phyloP scores from a whole-genome alignment of 208 protist species.

The Acanthamoeba quina region DNA sequence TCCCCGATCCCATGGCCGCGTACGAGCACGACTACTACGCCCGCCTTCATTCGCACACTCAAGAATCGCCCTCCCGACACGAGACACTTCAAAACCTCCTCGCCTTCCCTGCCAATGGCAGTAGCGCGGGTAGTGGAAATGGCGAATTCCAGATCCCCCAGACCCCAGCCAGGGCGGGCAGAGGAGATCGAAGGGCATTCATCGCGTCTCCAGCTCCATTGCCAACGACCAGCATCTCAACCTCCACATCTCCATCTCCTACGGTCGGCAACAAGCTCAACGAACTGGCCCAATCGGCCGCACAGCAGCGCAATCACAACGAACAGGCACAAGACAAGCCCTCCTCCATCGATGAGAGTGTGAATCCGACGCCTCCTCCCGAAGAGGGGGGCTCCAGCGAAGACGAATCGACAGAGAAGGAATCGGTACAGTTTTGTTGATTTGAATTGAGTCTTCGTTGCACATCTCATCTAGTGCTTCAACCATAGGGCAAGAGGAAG shows the following conservation, averaged over 20 bases:
- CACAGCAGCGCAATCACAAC: neutral
- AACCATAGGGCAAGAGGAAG: neutral
- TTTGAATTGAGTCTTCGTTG: neutral
- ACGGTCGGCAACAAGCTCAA: constrained; percentile 4
- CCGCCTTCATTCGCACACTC: neutral
- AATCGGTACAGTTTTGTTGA: neutral
- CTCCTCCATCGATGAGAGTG: neutral
- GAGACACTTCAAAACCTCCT: neutral
- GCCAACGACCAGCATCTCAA: neutral
- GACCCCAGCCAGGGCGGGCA: neutral
- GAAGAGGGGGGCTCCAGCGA: no score
- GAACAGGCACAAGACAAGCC: neutral
- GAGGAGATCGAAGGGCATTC: neutral
- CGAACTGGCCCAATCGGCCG: constrained; percentile 21
- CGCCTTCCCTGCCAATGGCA: neutral
- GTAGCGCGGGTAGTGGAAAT: neutral
- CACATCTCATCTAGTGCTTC: no score
- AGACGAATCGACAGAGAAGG: constrained; percentile 29
- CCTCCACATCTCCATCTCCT: neutral
- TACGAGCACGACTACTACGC: constrained; percentile 50
- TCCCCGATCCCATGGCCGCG: neutral
- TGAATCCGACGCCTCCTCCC: neutral
- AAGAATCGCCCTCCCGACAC: neutral
- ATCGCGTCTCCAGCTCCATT: neutral
- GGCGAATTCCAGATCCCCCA: constrained; percentile 48